Conservation (phyloP, 2,329 filamentous ascomycete species). For the Xylariaceae sp. region DNA sequence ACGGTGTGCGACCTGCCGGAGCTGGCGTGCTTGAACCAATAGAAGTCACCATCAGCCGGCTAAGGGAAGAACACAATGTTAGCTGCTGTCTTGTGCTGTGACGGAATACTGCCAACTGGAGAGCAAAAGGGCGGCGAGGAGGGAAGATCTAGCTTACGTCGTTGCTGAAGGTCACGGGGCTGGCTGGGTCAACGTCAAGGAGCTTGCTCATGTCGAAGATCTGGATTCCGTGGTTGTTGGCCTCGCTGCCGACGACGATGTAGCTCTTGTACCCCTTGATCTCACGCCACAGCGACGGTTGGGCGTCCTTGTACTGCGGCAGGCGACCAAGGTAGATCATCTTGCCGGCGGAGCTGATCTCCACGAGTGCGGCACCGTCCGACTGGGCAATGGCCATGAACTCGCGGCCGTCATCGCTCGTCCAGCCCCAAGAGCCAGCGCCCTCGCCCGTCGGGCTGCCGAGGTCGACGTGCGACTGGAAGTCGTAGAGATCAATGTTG, state of each 20-base stretch:
- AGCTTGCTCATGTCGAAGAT: slow-evolving; percentile 60
- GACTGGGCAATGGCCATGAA: slow-evolving; percentile 51
- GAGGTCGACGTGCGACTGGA: slow-evolving; percentile 31
- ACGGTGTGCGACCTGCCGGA: slow-evolving; percentile 42
- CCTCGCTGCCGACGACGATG: slow-evolving; percentile 36
- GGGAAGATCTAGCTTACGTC: slow-evolving; percentile 8
- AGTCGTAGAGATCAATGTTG: slow-evolving; percentile 32
- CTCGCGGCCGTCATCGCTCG: slow-evolving; percentile 46
- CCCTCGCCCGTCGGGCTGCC: slow-evolving; percentile 30
- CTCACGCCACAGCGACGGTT: slow-evolving; percentile 47
- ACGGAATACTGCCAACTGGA: no score
- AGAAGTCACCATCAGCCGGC: slow-evolving; percentile 31
- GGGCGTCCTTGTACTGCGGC: slow-evolving; percentile 39
- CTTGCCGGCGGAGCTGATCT: slow-evolving; percentile 46
- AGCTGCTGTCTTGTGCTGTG: no score
- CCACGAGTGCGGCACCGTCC: slow-evolving; percentile 51
- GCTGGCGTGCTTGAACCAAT: slow-evolving; percentile 37
- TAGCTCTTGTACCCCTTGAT: slow-evolving; percentile 39
- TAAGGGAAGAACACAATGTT: no score
- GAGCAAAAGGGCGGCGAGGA: no score
- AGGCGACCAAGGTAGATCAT: slow-evolving; percentile 50
- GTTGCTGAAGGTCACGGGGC: slow-evolving; percentile 38
- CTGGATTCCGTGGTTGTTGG: slow-evolving; percentile 51
- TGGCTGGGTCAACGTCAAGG: slow-evolving; percentile 39
- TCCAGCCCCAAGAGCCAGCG: slow-evolving; percentile 49